Evolutionary conservation across 2,329 filamentous ascomycete genomes (phyloP).

Genomic region (Chaetothyriales sp.): DNA sequence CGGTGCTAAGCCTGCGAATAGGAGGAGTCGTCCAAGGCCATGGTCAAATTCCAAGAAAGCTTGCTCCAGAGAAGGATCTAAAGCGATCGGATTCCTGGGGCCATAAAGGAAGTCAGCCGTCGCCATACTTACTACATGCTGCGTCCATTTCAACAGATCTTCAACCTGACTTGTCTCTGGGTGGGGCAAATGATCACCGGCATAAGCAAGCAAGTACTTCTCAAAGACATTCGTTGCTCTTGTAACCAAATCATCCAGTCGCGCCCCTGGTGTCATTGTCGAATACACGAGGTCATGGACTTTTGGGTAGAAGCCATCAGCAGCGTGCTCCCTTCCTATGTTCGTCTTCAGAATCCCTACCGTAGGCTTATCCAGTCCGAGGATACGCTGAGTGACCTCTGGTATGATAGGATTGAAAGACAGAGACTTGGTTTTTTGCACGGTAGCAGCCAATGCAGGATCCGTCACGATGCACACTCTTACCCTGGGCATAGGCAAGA

Average conservation of each 20-base stretch:
- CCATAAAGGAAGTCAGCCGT: constrained; percentile 7
- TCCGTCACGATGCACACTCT: not conserved
- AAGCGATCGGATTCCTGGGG: constrained; percentile 5
- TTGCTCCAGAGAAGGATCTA: constrained; percentile 3
- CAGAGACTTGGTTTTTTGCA: not conserved
- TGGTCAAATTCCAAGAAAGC: constrained; percentile 27
- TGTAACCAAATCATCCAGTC: no score
- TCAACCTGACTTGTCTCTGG: not conserved
- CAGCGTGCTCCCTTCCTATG: not conserved
- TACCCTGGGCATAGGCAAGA: not conserved
- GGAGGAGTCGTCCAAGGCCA: constrained; percentile 21
- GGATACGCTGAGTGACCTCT: not conserved
- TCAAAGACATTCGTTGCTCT: no score
- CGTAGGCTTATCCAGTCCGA: not conserved
- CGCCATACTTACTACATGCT: constrained; percentile 5
- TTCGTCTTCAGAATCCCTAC: not conserved
- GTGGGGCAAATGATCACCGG: no score
- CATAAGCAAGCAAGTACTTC: no score
- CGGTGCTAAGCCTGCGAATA: constrained; percentile 21
- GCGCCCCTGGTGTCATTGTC: not conserved
- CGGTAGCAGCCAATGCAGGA: not conserved
- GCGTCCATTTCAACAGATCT: constrained; percentile 3
- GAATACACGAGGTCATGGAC: not conserved
- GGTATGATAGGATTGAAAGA: not conserved
- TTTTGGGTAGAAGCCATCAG: not conserved